Base-by-base conservation (phyloP, 2,329 filamentous ascomycete genomes). In the Beauveria australis region DNA sequence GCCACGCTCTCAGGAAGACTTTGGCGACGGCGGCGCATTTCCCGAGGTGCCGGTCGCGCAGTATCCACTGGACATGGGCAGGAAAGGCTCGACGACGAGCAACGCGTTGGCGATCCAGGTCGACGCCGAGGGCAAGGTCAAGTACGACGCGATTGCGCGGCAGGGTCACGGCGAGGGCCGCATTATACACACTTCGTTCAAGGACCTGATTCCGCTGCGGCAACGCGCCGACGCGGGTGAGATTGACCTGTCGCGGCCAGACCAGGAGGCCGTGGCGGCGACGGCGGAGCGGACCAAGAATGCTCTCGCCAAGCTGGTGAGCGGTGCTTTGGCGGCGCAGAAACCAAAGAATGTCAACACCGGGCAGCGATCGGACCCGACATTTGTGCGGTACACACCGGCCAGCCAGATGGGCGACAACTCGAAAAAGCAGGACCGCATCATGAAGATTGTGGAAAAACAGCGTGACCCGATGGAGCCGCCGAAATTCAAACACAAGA, bases 401-500 rank as follows among this genome's bases (percentile, higher is more conserved):
- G 91, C 92, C 47, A 93, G 94, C 68, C 94, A 99, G 77, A 97
- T 99, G 91, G 94, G 94, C 14, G 91, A 85, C 69, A 80, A 92
- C 72, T 86, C 84, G 44, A 88, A 87, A 74, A 96, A 96, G 77
- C 91, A 92, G 68, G 92, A 97, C 69, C 87, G 94, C 16, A 96
- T 99, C 66, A 95, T 99, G 85, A 97, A 97, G 79, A 97, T 99
- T 75, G 91, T 97, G 43, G 91, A 97, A 73, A 83, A 91, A 60
- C 93, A 97, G 73, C 83, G 88, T 66, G 94, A 99, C 75, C 94
- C 94, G 0, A 89, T 97, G 88, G 93, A 97, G 71, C 94, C 94
- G 1, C 93, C 94, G 2, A 97, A 97, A 70, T 97, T 97, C 78
- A 97, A 97, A 76, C 91, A 97, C 78, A 97, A 97, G 81, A 96